phyloP scores from a whole-genome alignment of 2,329 filamentous ascomycete species.

The Colletotrichum sp. region DNA sequence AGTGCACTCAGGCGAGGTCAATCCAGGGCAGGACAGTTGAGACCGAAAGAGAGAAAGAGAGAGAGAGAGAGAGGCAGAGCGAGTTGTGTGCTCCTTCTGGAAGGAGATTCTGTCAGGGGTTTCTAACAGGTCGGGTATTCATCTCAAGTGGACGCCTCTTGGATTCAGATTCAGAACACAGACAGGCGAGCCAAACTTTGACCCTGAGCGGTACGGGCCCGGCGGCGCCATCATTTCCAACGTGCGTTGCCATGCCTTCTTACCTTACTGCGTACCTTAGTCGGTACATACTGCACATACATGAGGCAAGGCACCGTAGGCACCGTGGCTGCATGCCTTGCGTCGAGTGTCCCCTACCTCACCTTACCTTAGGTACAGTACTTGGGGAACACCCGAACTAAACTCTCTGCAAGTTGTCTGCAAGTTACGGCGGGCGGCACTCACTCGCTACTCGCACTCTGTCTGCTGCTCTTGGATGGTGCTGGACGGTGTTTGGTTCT shows the following conservation, averaged over 20 bases:
- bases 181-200: conserved; percentile 4
- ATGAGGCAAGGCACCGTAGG: background rate
- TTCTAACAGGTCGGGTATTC: background rate
- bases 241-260: background rate
- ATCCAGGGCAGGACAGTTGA: background rate
- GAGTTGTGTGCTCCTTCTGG: background rate
- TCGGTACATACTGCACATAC: background rate
- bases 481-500: background rate
- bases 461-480: background rate
- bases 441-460: background rate
- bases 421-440: background rate
- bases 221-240: background rate
- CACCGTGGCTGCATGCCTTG: background rate
- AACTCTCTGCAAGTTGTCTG: background rate
- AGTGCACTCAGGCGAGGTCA: background rate
- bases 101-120: background rate
- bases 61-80: background rate
- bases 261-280: background rate
- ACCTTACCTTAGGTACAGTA: background rate
- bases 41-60: background rate
- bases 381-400: background rate
- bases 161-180: conserved; percentile 1
- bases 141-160: background rate
- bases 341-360: background rate
- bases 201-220: conserved; percentile 8